phyloP scores from a whole-genome alignment of 768 basidiomycete species.

The Termitomyces sp. region DNA sequence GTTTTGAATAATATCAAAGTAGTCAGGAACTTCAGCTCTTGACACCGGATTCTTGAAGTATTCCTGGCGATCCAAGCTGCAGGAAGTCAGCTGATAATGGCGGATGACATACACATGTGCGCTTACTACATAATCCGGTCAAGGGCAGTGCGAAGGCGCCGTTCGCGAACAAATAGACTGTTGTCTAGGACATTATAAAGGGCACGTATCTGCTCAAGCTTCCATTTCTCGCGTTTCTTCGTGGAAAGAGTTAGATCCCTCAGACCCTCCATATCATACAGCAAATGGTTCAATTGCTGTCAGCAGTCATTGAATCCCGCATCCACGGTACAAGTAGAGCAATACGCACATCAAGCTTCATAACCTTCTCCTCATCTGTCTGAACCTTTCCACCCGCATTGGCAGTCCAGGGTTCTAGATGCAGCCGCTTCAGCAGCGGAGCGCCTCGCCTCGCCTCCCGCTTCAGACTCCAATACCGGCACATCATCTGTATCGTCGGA shows the following conservation, averaged over 20 bases:
- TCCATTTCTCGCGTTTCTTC: constrained; percentile 77
- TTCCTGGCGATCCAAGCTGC: constrained; percentile 66
- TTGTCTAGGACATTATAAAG: constrained; percentile 60
- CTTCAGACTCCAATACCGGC: constrained; percentile 97
- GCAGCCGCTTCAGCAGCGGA: constrained; percentile 85
- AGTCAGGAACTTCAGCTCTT: constrained; percentile 77
- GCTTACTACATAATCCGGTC: constrained; percentile 68
- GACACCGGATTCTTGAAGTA: constrained; percentile 84
- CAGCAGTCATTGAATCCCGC: not conserved
- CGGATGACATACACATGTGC: not conserved
- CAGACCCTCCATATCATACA: constrained; percentile 73
- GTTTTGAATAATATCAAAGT: constrained; percentile 76
- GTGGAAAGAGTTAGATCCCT: constrained; percentile 59
- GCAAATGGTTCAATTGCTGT: constrained; percentile 55
- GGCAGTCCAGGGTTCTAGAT: constrained; percentile 97
- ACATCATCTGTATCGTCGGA: constrained; percentile 72
- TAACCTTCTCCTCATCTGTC: constrained; percentile 76
- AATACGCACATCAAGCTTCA: constrained; percentile 71
- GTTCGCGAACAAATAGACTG: constrained; percentile 64
- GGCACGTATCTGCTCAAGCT: constrained; percentile 61
- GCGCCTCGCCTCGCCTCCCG: constrained; percentile 90
- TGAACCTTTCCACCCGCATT: constrained; percentile 54
- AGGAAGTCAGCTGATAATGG: not conserved
- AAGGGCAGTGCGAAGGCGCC: constrained; percentile 54
- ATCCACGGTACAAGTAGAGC: not conserved